Evolutionary conservation across 73 alveolate species (phyloP).

Genomic region (Tetrahymena elliotti): DNA sequence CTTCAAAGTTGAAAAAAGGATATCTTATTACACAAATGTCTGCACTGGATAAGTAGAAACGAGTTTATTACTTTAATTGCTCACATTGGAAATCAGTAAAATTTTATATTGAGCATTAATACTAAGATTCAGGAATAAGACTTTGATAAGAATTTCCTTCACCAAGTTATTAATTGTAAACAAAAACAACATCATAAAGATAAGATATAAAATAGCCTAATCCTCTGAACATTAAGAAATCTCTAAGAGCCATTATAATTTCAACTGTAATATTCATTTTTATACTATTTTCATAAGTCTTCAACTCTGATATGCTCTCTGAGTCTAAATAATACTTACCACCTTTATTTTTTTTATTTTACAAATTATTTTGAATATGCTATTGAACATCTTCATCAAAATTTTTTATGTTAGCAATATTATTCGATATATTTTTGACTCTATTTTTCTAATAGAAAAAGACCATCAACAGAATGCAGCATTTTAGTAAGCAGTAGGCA

Average conservation of each 20-base stretch:
- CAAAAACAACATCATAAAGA: background rate
- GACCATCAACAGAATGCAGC: background rate
- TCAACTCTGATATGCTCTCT: background rate
- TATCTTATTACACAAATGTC: background rate
- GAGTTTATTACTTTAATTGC: background rate
- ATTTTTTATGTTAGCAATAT: background rate
- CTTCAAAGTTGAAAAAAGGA: background rate
- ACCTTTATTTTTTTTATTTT: background rate
- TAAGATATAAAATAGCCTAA: background rate
- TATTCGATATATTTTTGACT: background rate
- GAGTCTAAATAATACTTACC: background rate
- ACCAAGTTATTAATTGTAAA: background rate
- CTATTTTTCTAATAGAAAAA: background rate
- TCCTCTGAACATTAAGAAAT: background rate
- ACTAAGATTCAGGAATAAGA: background rate
- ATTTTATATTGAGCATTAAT: background rate
- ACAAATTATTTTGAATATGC: background rate
- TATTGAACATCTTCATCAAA: background rate
- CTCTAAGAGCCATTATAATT: background rate
- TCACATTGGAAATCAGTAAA: background rate
- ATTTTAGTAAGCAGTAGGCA: background rate
- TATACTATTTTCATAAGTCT: background rate
- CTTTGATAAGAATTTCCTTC: too few relatives aligned
- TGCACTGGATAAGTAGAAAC: background rate
- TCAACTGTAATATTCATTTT: background rate